Base-by-base conservation (phyloP, 2,329 filamentous ascomycete genomes). In the Colletotrichum trifolii region DNA sequence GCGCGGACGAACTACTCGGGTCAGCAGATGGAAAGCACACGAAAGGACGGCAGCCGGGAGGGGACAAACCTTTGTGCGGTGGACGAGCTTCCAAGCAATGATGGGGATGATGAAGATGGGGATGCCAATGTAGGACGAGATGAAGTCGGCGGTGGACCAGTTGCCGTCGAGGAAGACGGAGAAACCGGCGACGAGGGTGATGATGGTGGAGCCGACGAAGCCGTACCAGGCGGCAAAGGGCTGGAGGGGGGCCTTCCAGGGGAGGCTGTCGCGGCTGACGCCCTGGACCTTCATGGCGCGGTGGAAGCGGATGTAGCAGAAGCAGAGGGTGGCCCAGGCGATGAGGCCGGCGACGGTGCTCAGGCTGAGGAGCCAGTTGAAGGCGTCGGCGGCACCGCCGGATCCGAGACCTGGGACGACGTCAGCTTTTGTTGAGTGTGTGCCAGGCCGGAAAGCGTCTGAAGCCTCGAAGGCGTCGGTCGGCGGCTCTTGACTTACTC, bases 51-150 rank as follows among this genome's bases (percentile, higher is more conserved):
- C 6, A 25, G 8, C 2, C 2, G 33, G 12, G 8, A 6, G 8
- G 6, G 8, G 17, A 45, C 62, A 36, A 52, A 62, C 62, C 62
- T 65, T 65, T 12, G 62, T 65, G 50, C 59, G 48, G 36, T 65
- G 46, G 25, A 55, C 47, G 6, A 81, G 8, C 67, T 82, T 82
- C 78, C 78, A 82, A 7, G 57, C 70, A 15, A 81, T 69, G 15
- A 80, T 79, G 0, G 79, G 79, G 3, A 77, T 62, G 11, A 85
- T 69, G 71, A 91, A 91, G 15, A 88, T 83, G 0, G 87, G 87
- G 53, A 91, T 85, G 8, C 87, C 87, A n/a, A 90, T 83, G 70
- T 91, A 91, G 0, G 86, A 82, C 0, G 87, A 89, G 34, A 90
- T 77, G 71, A 91, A 91, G 53, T 75, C 80, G 17, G 78, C 79